These are phyloP conservation scores for Diaporthe ampelina DNA, from an alignment of 2,329 filamentous ascomycete species.

Conservation along the genomic window DNA sequence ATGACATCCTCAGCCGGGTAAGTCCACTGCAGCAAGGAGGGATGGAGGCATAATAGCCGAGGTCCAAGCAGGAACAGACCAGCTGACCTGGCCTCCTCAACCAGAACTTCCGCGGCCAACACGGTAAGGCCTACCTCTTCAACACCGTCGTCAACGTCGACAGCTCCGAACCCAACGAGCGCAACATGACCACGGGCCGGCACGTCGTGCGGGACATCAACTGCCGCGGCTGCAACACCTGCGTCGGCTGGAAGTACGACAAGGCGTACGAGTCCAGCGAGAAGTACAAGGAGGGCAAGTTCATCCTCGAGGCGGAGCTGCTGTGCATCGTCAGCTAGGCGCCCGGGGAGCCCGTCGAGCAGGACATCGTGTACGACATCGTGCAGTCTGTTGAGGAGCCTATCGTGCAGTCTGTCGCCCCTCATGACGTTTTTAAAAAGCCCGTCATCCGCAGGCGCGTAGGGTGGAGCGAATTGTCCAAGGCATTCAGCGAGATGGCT, in stretches of 20 bases:
- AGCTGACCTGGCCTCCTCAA: background rate
- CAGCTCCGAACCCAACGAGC: conserved; percentile 86
- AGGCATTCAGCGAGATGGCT: background rate
- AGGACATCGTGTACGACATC: too few relatives aligned
- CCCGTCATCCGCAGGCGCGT: conserved; percentile 8
- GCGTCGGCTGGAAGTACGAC: conserved; percentile 99
- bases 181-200: conserved; percentile 97
- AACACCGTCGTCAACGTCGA: conserved; percentile 93
- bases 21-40: conserved; percentile 50
- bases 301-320: conserved; percentile 92
- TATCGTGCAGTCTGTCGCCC: too few relatives aligned
- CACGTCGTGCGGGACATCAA: conserved; percentile 95
- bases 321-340: conserved; percentile 79
- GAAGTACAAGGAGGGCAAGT: conserved; percentile 99
- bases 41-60: background rate
- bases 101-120: conserved; percentile 97
- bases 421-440: background rate
- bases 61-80: background rate
- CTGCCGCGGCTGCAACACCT: conserved; percentile 91
- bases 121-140: conserved; percentile 98
- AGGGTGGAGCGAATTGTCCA: background rate
- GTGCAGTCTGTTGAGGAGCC: too few relatives aligned
- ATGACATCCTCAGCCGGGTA: conserved; percentile 95
- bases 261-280: conserved; percentile 92
- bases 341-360: conserved; percentile 17